Base-by-base conservation (phyloP, 805 yeast genomes). In the Debaryomyces maramus region DNA sequence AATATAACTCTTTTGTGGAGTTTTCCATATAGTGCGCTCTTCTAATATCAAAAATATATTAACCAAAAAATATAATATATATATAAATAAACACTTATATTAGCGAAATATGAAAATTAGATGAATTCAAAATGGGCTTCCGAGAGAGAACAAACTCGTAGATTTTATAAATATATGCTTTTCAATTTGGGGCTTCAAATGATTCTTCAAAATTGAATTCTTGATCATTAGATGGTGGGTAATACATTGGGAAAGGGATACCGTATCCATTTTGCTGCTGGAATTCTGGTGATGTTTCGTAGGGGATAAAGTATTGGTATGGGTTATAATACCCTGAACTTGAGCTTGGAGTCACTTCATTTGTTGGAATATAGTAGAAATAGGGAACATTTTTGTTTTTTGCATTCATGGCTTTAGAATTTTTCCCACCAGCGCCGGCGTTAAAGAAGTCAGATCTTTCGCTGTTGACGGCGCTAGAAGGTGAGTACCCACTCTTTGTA, bases 321-420 rank as follows among this genome's bases (percentile, higher is more conserved):
- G 61, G 51, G 34, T 57, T 57, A 41, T 58, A 64, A 39, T 48
- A 59, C 32, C 52, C 59, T 18, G 58, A 45, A 6, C 60, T 50
- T 18, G 60, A 55, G 4, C 30, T 37, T 17, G 56, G 5, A 26
- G 37, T 14, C 15, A 43, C 34, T 31, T 48, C 52, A 13, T 42
- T 44, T 9, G 40, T 38, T 3, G 58, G 56, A 15, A 47, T 40
- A 35, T 53, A 53, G 36, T 47, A 50, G 33, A 44, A 50, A 33
- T 50, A 50, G 3, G 55, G 53, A 8, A 40, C 34, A 18, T 39
- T 38, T 6, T 34, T 30, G 26, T 31, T 36, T 19, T 36, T 28
- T 8, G 26, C 20, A 6, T 30, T 38, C 4, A 27, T n/a, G 16
- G 24, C 40, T 28, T 24, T 36, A 5, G 36, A 22, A 11, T 15